phyloP scores from a whole-genome alignment of 1,284 basidiomycete species.

The Hemileia vastatrix region DNA sequence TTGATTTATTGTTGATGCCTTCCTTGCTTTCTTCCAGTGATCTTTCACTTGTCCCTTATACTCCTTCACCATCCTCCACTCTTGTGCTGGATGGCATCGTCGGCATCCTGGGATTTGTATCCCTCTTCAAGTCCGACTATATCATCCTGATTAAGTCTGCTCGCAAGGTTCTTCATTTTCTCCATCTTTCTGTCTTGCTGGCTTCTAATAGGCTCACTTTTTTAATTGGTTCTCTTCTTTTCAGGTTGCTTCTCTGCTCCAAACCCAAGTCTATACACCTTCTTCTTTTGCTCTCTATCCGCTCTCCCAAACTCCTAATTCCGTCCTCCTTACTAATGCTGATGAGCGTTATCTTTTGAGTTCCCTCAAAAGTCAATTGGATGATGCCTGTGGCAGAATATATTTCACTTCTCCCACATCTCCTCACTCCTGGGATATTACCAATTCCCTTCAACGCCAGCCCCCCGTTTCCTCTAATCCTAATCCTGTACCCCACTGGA shows the following conservation, averaged over 20 bases:
- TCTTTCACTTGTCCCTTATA: too few species aligned
- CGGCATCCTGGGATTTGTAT: conserved; percentile 15
- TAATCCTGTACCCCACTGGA: conserved; percentile 3
- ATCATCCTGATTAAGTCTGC: conserved; percentile 17
- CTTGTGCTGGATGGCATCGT: too few species aligned
- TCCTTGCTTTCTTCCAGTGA: too few species aligned
- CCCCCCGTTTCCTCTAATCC: not conserved
- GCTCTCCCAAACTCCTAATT: conserved; percentile 13
- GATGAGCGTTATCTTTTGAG: conserved; percentile 16
- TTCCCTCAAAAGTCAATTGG: conserved; percentile 14
- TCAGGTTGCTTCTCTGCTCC: conserved; percentile 18
- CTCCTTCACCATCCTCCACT: too few species aligned
- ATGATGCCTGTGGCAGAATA: conserved; percentile 12
- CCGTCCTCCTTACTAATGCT: conserved; percentile 1
- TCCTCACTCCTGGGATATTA: conserved; percentile 17
- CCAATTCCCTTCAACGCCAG: conserved; percentile 9
- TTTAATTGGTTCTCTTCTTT: not conserved
- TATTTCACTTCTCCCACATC: conserved; percentile 16
- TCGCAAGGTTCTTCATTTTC: conserved; percentile 4
- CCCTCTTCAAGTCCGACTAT: conserved; percentile 19
- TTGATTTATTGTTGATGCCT: too few species aligned
- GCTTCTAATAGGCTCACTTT: not conserved
- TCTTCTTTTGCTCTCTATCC: conserved; percentile 11
- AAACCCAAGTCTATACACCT: conserved; percentile 14
- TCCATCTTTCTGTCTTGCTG: not conserved